phyloP scores from a whole-genome alignment of 306 rosid genomes.

The Alnus rubra region DNA sequence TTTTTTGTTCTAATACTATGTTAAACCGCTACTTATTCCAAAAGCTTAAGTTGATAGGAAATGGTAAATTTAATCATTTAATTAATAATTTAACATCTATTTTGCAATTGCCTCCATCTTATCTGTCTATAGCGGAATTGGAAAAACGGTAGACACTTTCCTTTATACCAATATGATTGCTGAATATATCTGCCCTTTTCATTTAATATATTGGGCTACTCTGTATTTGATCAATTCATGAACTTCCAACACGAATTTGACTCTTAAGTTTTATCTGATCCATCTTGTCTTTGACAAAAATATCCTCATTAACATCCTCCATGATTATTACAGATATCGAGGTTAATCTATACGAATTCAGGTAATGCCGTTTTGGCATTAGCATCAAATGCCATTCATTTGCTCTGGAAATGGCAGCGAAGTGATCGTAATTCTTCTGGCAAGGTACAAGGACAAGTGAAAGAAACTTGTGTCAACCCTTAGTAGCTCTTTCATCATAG shows the following conservation, averaged over 20 bases:
- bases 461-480: slow-evolving; percentile 23
- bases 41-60: no score
- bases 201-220: not conserved
- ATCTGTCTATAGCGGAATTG: not conserved
- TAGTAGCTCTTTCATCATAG: slow-evolving; percentile 11
- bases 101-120: not conserved
- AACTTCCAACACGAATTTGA: not conserved
- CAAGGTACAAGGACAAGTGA: slow-evolving; percentile 50
- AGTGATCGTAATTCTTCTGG: slow-evolving; percentile 75
- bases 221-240: slow-evolving; percentile 2
- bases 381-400: slow-evolving; percentile 91
- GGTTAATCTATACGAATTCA: slow-evolving; percentile 91
- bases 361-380: slow-evolving; percentile 88
- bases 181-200: not conserved
- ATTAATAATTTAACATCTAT: no score
- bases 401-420: slow-evolving; percentile 95
- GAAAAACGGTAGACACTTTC: not conserved
- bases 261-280: not conserved
- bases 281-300: slow-evolving; percentile 11
- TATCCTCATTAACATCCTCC: slow-evolving; percentile 23
- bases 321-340: slow-evolving; percentile 71
- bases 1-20: no score
- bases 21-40: no score
- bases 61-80: no score
- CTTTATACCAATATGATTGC: not conserved